Base-by-base conservation (phyloP, 192 early-diverging fungal genomes). In the Coemansia sp. region DNA sequence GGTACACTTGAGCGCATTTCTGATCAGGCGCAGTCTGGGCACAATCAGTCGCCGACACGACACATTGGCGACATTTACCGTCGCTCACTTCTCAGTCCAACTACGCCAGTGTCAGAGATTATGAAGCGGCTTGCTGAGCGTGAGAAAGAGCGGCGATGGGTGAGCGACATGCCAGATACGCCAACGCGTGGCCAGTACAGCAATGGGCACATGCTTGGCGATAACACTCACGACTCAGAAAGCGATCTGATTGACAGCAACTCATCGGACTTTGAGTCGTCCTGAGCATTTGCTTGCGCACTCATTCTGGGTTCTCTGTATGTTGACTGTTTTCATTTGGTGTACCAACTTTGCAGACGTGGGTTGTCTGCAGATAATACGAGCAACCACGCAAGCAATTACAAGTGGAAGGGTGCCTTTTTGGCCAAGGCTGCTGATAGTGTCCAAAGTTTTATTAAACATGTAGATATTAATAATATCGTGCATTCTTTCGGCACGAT, bases 101-200 rank as follows among this genome's bases (percentile, higher is more conserved):
- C 63, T 7, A 81, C 78, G 31, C 72, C 78, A 15, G 69, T 72
- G 19, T 52, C 69, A 0, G 72, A 72, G 46, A 61, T 81, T 54
- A 65, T 75, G 66, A 59, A 56, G 38, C 49, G 59, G 47, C 62
- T 81, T 59, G 78, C 72, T 2, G 69, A 75, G 73, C 73, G 78
- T 15, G 73, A 75, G 40, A 75, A 69, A 61, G 23, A 75, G 60
- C 64, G 78, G 36, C 65, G 70, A 25, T 81, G 78, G 78, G 69
- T 81, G 42, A 62, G 62, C 52, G 77, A 80, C 36, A 74, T 72
- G 34, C 77, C 77, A 28, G 77, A 80, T 42, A 74, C 77, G 34
- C 77, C 77, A 28, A 15, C 28, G 52, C 52, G 34, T 48, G 58
- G 60, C 31, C 44, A n/a, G 12, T 38, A 50, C 11, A 37, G 48